A percentile compares a stretch with the other conserved stretches of the same genome.
phyloP scores from a whole-genome alignment of 2,329 filamentous ascomycete species.

The Colletotrichum camelliae region DNA sequence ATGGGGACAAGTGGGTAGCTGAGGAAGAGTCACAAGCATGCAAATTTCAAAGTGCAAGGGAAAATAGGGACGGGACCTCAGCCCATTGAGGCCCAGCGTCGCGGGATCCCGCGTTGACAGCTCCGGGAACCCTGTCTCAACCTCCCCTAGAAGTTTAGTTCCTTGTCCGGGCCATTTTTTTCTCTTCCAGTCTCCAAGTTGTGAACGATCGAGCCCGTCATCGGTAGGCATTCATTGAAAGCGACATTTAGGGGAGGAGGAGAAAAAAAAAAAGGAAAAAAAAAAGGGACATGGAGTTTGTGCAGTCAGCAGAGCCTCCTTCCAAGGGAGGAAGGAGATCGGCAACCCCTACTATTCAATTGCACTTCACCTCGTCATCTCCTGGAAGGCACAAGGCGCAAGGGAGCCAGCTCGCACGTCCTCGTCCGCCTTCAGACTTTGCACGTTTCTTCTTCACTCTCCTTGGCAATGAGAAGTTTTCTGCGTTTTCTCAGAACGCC shows the following conservation, averaged over 20 bases:
- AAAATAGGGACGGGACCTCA: not conserved
- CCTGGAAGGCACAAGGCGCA: not conserved
- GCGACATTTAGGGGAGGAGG: not conserved
- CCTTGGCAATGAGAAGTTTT: not conserved
- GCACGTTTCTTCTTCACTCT: not conserved
- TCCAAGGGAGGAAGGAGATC: constrained; percentile 1
- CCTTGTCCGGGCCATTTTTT: not conserved
- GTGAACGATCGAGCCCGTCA: not conserved
- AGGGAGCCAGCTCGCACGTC: not conserved
- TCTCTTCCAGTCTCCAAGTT: not conserved
- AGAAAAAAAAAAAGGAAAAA: not conserved
- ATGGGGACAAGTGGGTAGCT: not conserved
- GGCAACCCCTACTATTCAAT: not conserved
- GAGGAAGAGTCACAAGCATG: not conserved
- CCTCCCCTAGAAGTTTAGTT: not conserved
- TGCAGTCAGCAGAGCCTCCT: not conserved
- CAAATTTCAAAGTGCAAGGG: not conserved
- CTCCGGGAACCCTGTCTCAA: constrained; percentile 11
- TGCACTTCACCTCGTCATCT: not conserved
- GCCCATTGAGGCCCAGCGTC: not conserved
- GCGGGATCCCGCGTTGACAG: constrained; percentile 21
- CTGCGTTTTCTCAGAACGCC: not conserved
- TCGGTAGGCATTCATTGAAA: not conserved
- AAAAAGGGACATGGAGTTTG: not conserved
- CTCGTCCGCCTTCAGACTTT: not conserved